These are phyloP conservation scores for Jamesozyma piceae DNA, from an alignment of 805 yeast species.

Conservation along the genomic window DNA sequence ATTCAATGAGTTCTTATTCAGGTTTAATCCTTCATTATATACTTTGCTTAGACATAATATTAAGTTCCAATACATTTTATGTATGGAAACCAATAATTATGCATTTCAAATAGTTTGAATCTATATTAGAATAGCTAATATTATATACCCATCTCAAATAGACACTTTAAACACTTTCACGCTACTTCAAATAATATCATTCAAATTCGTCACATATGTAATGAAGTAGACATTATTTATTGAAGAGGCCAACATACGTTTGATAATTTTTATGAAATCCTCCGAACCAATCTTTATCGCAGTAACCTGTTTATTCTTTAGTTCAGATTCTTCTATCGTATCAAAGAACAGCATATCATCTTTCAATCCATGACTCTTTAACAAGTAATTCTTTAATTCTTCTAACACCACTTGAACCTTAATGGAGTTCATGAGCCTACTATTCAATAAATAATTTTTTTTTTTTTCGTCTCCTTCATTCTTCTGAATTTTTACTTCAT, in stretches of 20 bases:
- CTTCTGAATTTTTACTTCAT: not conserved
- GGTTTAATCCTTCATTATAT: too few relatives aligned
- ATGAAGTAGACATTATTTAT: too few relatives aligned
- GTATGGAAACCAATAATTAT: too few relatives aligned
- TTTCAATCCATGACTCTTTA: constrained; percentile 12
- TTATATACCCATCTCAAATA: too few relatives aligned
- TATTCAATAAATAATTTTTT: not conserved
- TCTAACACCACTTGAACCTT: constrained; percentile 10
- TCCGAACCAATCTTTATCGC: not conserved
- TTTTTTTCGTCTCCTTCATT: not conserved
- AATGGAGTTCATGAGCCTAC: constrained; percentile 5
- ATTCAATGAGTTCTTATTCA: too few relatives aligned
- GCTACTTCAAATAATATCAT: too few relatives aligned
- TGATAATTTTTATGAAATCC: not conserved
- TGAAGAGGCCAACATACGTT: not conserved
- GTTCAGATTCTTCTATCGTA: constrained; percentile 11
- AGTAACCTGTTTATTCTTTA: constrained; percentile 9
- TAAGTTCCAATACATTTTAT: too few relatives aligned
- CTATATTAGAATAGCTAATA: too few relatives aligned
- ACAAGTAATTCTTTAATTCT: constrained; percentile 8
- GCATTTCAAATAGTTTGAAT: too few relatives aligned
- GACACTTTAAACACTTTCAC: too few relatives aligned
- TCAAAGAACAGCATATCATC: constrained; percentile 9
- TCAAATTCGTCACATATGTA: too few relatives aligned
- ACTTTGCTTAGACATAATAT: too few relatives aligned